Conservation (phyloP, 805 yeast species). For the Candida endomychidarum region DNA sequence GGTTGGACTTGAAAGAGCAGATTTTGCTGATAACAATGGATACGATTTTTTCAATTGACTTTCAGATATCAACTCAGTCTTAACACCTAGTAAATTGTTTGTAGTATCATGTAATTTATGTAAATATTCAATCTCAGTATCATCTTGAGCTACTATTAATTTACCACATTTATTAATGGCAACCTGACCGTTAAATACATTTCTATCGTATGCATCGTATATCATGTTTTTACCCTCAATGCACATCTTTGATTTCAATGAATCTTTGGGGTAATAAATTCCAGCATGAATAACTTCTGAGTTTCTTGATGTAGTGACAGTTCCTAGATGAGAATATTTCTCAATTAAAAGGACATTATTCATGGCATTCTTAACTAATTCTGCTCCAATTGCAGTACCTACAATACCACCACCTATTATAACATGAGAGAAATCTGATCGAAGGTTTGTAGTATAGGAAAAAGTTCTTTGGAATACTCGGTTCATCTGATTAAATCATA, state of each 20-base stretch:
- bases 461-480: background rate
- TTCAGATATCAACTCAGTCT: slow-evolving; percentile 55
- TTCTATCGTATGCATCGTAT: slow-evolving; percentile 48
- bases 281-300: slow-evolving; percentile 95
- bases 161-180: slow-evolving; percentile 70
- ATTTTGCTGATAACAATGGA: slow-evolving; percentile 64
- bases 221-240: slow-evolving; percentile 70
- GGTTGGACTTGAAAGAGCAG: slow-evolving; percentile 70
- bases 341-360: slow-evolving; percentile 67
- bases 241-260: slow-evolving; percentile 69
- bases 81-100: slow-evolving; percentile 44
- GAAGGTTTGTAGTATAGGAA: background rate
- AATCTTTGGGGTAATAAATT: slow-evolving; percentile 68
- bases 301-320: slow-evolving; percentile 85
- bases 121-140: slow-evolving; percentile 58
- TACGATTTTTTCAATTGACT: slow-evolving; percentile 48
- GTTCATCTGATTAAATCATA: slow-evolving; percentile 4
- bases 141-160: slow-evolving; percentile 84
- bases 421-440: slow-evolving; percentile 61
- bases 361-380: slow-evolving; percentile 46
- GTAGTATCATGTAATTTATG: slow-evolving; percentile 53
- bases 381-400: slow-evolving; percentile 79
- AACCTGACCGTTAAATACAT: slow-evolving; percentile 35
- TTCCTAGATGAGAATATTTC: slow-evolving; percentile 62
- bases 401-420: slow-evolving; percentile 85